phyloP scores from a whole-genome alignment of 768 basidiomycete genomes.

The Hemileccinum impolitum region DNA sequence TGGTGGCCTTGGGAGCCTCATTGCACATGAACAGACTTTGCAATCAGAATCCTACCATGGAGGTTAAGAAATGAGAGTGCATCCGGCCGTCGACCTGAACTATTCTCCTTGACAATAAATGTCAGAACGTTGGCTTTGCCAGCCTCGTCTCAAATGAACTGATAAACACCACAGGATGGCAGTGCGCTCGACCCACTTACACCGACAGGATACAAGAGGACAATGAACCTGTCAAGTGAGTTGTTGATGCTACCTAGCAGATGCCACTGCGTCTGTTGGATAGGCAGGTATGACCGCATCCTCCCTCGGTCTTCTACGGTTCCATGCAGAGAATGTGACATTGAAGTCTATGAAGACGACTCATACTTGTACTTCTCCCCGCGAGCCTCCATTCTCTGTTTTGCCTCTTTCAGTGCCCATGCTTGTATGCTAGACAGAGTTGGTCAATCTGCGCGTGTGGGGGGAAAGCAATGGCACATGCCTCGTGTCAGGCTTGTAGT shows the following conservation, averaged over 20 bases:
- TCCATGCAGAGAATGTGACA: slow-evolving; percentile 1
- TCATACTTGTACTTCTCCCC: slow-evolving; percentile 87
- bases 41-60: no score
- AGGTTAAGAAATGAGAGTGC: no score
- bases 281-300: neutral
- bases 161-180: no score
- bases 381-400: slow-evolving; percentile 86
- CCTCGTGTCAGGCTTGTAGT: slow-evolving; percentile 95
- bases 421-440: slow-evolving; percentile 67
- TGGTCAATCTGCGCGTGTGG: slow-evolving; percentile 1
- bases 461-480: slow-evolving; percentile 33
- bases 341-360: slow-evolving; percentile 39
- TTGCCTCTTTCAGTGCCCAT: slow-evolving; percentile 90
- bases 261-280: neutral
- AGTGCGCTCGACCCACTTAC: no score
- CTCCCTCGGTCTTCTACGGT: neutral
- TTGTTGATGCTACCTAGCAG: neutral
- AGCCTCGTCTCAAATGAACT: no score
- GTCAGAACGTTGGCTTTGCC: no score
- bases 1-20: no score
- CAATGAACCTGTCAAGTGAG: neutral
- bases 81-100: no score
- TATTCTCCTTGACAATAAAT: no score
- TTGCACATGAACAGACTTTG: no score
- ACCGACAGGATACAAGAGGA: no score